These are phyloP conservation scores for Pseudogymnoascus pannorum DNA, from an alignment of 2,329 filamentous ascomycete genomes.

Conservation along the genomic window DNA sequence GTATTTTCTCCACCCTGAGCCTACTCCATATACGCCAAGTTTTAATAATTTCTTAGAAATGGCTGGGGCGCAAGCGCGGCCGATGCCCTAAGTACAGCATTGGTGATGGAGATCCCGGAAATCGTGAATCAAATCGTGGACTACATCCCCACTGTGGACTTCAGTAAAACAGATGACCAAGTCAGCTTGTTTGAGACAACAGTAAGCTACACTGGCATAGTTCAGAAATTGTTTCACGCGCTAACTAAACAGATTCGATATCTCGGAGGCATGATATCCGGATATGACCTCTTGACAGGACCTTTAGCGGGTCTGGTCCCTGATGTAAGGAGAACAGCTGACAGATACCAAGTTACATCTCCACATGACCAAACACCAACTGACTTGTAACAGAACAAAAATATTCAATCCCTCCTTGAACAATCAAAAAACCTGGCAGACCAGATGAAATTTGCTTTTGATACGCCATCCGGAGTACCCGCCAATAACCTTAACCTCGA, in stretches of 20 bases:
- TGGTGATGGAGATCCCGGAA: slow-evolving; percentile 64
- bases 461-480: slow-evolving; percentile 68
- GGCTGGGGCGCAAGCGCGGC: slow-evolving; percentile 80
- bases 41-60: slow-evolving; percentile 46
- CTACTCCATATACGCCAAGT: neutral
- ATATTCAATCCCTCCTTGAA: slow-evolving; percentile 50
- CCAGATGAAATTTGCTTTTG: slow-evolving; percentile 67
- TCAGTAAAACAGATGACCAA: slow-evolving; percentile 46
- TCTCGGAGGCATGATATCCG: slow-evolving; percentile 67
- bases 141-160: slow-evolving; percentile 65
- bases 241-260: slow-evolving; percentile 55
- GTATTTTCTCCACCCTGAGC: slow-evolving; percentile 36
- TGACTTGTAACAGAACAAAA: slow-evolving; percentile 23
- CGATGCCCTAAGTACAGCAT: slow-evolving; percentile 71
- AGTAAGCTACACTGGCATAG: slow-evolving; percentile 67
- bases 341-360: slow-evolving; percentile 11
- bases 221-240: neutral
- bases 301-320: slow-evolving; percentile 48
- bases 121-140: slow-evolving; percentile 65
- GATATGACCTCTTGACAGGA: slow-evolving; percentile 65
- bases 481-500: slow-evolving; percentile 59
- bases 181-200: slow-evolving; percentile 86
- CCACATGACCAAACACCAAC: slow-evolving; percentile 21
- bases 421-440: slow-evolving; percentile 66
- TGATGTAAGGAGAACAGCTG: slow-evolving; percentile 25